Conservation (phyloP, 2,329 filamentous ascomycete genomes). For the Nigrospora osmanthi region DNA sequence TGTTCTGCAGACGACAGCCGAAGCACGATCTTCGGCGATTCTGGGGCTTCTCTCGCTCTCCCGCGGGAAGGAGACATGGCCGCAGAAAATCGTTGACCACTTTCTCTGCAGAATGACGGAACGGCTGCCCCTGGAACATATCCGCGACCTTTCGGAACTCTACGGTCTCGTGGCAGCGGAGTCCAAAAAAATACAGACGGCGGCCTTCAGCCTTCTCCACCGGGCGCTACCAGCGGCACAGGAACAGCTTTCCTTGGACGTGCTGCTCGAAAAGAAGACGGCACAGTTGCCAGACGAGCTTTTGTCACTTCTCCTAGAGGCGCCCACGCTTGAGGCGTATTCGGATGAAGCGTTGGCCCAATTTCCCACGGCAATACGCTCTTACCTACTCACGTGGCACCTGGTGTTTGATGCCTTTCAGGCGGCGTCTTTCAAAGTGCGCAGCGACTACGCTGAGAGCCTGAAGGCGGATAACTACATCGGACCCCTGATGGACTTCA, state of each 20-base stretch:
- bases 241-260: slow-evolving; percentile 74
- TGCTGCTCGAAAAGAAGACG: slow-evolving; percentile 59
- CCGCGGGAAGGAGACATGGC: slow-evolving; percentile 44
- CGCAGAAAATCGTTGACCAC: slow-evolving; percentile 67
- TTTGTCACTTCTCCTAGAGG: slow-evolving; percentile 72
- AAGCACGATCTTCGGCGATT: slow-evolving; percentile 47
- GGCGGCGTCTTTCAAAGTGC: slow-evolving; percentile 72
- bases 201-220: slow-evolving; percentile 75
- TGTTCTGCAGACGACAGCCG: slow-evolving; percentile 54
- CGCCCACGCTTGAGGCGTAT: slow-evolving; percentile 63
- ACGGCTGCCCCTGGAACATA: slow-evolving; percentile 51
- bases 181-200: slow-evolving; percentile 67
- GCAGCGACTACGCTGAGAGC: slow-evolving; percentile 70
- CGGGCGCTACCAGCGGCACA: slow-evolving; percentile 70
- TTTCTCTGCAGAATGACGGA: slow-evolving; percentile 63
- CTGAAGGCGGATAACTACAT: slow-evolving; percentile 69
- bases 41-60: slow-evolving; percentile 54
- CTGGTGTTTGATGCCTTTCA: slow-evolving; percentile 81
- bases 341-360: slow-evolving; percentile 57
- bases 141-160: slow-evolving; percentile 59
- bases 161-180: slow-evolving; percentile 71
- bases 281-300: slow-evolving; percentile 77
- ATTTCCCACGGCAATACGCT: slow-evolving; percentile 63
- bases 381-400: slow-evolving; percentile 84
- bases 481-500: slow-evolving; percentile 64